Conservation (phyloP, 805 yeast species). For the Starmerella ratchasimensis region DNA sequence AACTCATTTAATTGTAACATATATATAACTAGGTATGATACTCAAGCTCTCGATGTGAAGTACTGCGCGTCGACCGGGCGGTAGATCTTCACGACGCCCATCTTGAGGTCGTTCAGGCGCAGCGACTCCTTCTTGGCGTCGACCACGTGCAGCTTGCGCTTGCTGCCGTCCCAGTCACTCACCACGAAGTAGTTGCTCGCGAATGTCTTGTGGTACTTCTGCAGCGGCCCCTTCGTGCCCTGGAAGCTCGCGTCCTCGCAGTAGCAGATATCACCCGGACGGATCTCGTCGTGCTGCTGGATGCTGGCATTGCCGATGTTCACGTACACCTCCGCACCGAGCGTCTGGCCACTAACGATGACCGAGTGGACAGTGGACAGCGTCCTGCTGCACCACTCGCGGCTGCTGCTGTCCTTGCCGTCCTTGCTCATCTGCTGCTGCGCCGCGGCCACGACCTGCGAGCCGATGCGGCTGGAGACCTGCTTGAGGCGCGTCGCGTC, state of each 20-base stretch:
- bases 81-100: slow-evolving; percentile 69
- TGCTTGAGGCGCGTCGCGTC: slow-evolving; percentile 37
- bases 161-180: slow-evolving; percentile 57
- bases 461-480: slow-evolving; percentile 40
- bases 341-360: neutral
- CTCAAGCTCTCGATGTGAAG: too few relatives aligned
- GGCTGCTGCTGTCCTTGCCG: neutral
- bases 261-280: slow-evolving; percentile 75
- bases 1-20: too few relatives aligned
- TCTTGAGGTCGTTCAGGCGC: slow-evolving; percentile 55
- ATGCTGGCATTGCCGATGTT: slow-evolving; percentile 39
- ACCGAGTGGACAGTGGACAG: slow-evolving; percentile 3
- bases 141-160: slow-evolving; percentile 31
- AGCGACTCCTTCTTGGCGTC: slow-evolving; percentile 45
- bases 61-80: slow-evolving; percentile 44
- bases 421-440: slow-evolving; percentile 1
- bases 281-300: slow-evolving; percentile 44
- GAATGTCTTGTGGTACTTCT: slow-evolving; percentile 42
- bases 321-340: slow-evolving; percentile 58
- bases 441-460: slow-evolving; percentile 33
- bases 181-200: slow-evolving; percentile 53
- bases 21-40: too few relatives aligned
- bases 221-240: slow-evolving; percentile 42
- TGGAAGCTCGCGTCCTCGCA: slow-evolving; percentile 63
- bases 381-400: neutral